These are phyloP conservation scores for Volvox reticuliferus DNA, from an alignment of 139 green algal genomes.

Conservation along the genomic window DNA sequence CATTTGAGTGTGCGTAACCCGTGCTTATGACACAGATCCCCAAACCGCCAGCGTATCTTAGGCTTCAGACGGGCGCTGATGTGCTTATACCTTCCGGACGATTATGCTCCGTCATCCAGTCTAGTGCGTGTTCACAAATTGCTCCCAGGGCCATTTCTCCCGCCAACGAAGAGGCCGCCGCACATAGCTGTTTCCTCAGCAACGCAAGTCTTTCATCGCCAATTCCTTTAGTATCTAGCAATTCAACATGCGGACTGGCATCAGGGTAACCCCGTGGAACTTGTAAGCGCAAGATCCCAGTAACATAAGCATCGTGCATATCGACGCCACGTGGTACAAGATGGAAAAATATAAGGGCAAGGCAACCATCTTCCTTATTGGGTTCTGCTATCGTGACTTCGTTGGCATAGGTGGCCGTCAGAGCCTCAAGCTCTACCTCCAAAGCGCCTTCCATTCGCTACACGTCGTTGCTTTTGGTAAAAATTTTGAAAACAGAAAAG, in stretches of 20 bases:
- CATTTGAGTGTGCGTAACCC: too few species aligned
- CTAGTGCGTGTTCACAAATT: slow-evolving; percentile 25
- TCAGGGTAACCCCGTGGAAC: not conserved
- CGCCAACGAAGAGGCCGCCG: not conserved
- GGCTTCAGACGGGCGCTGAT: too few species aligned
- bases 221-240: slow-evolving; percentile 24
- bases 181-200: not conserved
- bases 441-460: not conserved
- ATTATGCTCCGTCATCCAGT: slow-evolving; percentile 37
- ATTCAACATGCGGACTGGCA: not conserved
- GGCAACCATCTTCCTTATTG: not conserved
- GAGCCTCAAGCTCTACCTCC: slow-evolving; percentile 3
- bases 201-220: not conserved
- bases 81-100: slow-evolving; percentile 11
- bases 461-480: too few species aligned
- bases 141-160: slow-evolving; percentile 15
- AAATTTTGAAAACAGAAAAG: too few species aligned
- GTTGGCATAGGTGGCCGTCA: not conserved
- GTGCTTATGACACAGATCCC: too few species aligned
- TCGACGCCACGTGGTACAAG: not conserved
- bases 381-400: not conserved
- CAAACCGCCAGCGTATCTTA: too few species aligned
- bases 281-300: not conserved
- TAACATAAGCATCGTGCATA: not conserved
- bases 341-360: not conserved